Conservation (phyloP, 495 filamentous ascomycete genomes). For the Daldinia loculata region DNA sequence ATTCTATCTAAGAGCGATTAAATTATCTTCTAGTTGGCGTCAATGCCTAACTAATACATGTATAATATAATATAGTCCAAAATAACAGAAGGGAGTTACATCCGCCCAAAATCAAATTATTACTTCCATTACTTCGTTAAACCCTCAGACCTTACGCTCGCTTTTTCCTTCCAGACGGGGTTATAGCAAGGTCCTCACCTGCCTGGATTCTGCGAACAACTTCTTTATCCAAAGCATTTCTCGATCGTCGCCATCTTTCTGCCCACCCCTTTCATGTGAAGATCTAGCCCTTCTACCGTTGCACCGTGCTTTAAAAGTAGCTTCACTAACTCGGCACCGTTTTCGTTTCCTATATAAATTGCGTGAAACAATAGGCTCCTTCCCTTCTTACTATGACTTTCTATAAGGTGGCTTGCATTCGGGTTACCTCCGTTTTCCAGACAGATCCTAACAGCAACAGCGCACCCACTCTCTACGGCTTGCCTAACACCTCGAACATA, state of each 20-base stretch:
- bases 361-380: not conserved
- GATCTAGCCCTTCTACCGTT: not conserved
- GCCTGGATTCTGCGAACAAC: slow-evolving; percentile 10
- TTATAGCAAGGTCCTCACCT: slow-evolving; percentile 24
- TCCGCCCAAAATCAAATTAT: not conserved
- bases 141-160: not conserved
- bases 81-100: not conserved
- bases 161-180: not conserved
- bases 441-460: slow-evolving; percentile 5
- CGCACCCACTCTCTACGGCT: not conserved
- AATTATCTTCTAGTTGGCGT: not conserved
- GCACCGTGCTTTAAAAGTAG: slow-evolving; percentile 14
- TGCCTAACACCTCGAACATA: not conserved
- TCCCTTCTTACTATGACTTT: too few species aligned
- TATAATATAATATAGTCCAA: not conserved
- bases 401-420: not conserved
- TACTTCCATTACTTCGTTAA: not conserved
- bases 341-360: not conserved
- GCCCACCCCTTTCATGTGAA: not conserved
- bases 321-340: slow-evolving; percentile 4
- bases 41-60: not conserved
- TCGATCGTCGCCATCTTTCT: slow-evolving; percentile 1
- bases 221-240: slow-evolving; percentile 10
- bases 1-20: not conserved
- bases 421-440: slow-evolving; percentile 29